A percentile compares a stretch with the other conserved stretches of the same genome.
Evolutionary conservation across 1,284 basidiomycete genomes (phyloP).

Genomic region (Anthracocystis panici-leucophaei): DNA sequence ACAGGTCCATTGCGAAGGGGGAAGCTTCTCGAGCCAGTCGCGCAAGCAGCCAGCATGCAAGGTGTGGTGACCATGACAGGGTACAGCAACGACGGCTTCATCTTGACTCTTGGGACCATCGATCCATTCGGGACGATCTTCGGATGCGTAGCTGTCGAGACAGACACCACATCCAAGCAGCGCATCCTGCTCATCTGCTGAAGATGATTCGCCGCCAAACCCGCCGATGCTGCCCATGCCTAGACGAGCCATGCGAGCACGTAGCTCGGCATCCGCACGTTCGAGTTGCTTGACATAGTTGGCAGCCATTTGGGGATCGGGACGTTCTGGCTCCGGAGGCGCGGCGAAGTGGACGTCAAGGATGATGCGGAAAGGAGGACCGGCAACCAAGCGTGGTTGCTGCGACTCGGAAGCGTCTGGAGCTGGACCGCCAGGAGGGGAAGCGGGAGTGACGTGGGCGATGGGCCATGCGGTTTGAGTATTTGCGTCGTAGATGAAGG

Average conservation of each 20-base stretch:
- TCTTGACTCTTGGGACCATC: slow-evolving; percentile 55
- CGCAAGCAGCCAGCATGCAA: slow-evolving; percentile 60
- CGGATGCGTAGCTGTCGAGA: slow-evolving; percentile 59
- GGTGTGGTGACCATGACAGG: slow-evolving; percentile 64
- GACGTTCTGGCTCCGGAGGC: slow-evolving; percentile 40
- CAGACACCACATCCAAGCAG: slow-evolving; percentile 64
- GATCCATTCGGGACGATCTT: slow-evolving; percentile 62
- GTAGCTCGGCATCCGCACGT: slow-evolving; percentile 64
- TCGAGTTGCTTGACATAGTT: slow-evolving; percentile 60
- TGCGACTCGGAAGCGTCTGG: slow-evolving; percentile 37
- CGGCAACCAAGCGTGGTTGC: slow-evolving; percentile 51
- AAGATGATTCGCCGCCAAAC: slow-evolving; percentile 20
- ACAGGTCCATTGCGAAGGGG: slow-evolving; percentile 64
- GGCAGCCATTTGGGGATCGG: slow-evolving; percentile 50
- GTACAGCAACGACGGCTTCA: slow-evolving; percentile 62
- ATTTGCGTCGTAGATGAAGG: slow-evolving; percentile 60
- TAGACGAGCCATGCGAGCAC: slow-evolving; percentile 61
- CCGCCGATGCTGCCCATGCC: slow-evolving; percentile 60
- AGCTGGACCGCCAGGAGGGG: slow-evolving; percentile 34
- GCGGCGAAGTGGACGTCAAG: slow-evolving; percentile 50
- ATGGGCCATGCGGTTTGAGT: slow-evolving; percentile 62
- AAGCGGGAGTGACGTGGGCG: slow-evolving; percentile 36
- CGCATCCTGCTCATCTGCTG: slow-evolving; percentile 18
- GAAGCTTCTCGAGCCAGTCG: slow-evolving; percentile 59
- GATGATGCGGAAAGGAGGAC: slow-evolving; percentile 59